Conservation (phyloP, 371 early-diverging fungal genomes). For the Rhizomucor miehei region DNA sequence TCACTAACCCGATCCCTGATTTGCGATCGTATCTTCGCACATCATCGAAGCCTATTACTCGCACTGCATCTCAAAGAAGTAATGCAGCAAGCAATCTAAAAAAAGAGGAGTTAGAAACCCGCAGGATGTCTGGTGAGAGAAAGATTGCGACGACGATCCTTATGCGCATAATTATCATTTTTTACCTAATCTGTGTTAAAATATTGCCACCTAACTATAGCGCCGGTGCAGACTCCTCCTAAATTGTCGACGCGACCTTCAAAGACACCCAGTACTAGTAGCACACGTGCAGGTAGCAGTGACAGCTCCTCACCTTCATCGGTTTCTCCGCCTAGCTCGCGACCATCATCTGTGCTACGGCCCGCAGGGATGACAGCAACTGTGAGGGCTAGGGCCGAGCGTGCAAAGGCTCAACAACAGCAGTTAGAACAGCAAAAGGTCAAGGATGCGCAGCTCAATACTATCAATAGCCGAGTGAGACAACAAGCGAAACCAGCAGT, state of each 20-base stretch:
- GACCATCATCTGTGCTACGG: constrained; percentile 14
- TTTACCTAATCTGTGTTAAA: too few relatives aligned
- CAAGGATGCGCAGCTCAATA: constrained; percentile 17
- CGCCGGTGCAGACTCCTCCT: not conserved
- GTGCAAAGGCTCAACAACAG: constrained; percentile 31
- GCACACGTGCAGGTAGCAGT: not conserved
- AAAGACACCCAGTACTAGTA: not conserved
- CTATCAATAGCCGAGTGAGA: constrained; percentile 22
- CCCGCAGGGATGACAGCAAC: constrained; percentile 36
- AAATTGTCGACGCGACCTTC: not conserved
- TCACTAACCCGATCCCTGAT: constrained; percentile 19
- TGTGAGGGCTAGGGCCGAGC: constrained; percentile 41
- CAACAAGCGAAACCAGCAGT: constrained; percentile 31
- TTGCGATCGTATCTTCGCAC: constrained; percentile 20
- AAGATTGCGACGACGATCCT: not conserved
- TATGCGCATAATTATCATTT: too few relatives aligned
- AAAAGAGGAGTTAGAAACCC: constrained; percentile 1
- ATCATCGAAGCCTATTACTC: constrained; percentile 3
- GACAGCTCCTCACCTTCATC: constrained; percentile 1
- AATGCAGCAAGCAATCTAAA: not conserved
- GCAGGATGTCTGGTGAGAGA: constrained; percentile 14
- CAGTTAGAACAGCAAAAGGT: constrained; percentile 24
- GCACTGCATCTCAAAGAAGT: constrained; percentile 7
- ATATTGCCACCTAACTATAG: not conserved
- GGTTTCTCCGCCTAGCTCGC: constrained; percentile 10